Conservation (phyloP, 2,329 filamentous ascomycete genomes). For the Cytospora chrysosperma region DNA sequence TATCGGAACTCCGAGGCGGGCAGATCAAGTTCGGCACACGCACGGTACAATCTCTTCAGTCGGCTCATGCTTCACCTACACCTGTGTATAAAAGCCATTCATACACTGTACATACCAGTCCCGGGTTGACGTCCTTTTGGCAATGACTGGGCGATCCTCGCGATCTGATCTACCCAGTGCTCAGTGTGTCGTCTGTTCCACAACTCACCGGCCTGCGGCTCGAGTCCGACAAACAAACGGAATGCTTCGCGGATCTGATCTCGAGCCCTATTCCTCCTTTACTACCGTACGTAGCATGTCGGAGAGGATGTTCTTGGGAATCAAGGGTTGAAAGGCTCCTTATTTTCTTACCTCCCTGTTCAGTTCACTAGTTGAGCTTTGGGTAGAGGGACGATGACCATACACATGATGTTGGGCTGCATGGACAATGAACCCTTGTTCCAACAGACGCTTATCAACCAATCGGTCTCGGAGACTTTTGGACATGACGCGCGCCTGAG, state of each 20-base stretch:
- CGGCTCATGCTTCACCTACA: neutral
- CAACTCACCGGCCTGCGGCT: neutral
- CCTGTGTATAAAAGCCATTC: neutral
- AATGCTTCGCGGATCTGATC: neutral
- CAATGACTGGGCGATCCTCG: neutral
- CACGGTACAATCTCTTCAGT: neutral
- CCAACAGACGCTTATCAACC: conserved; percentile 6
- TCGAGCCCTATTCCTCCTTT: neutral
- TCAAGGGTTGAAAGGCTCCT: neutral
- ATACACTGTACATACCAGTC: neutral
- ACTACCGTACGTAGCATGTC: neutral
- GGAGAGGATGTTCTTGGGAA: neutral
- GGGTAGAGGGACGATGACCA: neutral
- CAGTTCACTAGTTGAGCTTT: neutral
- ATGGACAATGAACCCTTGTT: neutral
- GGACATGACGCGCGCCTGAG: neutral
- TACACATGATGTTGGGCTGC: conserved; percentile 9
- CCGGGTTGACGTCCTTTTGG: neutral
- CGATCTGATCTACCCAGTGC: neutral
- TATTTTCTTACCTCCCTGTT: neutral
- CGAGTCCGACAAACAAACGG: too few relatives aligned
- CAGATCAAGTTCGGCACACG: too few relatives aligned
- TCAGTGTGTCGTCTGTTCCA: neutral
- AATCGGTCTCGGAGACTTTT: neutral
- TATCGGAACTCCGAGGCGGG: too few relatives aligned